Conservation (phyloP, 2,329 filamentous ascomycete genomes). For the Aspergillus sp. region DNA sequence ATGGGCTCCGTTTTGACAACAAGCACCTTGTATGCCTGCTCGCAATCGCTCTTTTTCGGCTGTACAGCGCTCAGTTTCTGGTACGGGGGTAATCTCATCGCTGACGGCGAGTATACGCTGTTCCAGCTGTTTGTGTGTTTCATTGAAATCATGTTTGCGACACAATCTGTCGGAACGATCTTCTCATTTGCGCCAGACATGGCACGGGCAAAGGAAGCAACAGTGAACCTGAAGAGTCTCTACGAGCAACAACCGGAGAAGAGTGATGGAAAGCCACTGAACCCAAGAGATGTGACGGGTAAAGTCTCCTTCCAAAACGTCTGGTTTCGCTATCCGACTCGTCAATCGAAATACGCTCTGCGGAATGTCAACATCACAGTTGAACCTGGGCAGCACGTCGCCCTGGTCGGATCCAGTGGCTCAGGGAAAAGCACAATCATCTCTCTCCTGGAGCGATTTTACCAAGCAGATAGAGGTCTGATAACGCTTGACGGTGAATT, state of each 20-base stretch:
- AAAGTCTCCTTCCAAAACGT: slow-evolving; percentile 88
- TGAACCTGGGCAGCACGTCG: slow-evolving; percentile 57
- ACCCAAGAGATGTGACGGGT: slow-evolving; percentile 36
- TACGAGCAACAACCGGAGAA: too few relatives aligned
- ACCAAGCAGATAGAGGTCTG: slow-evolving; percentile 80
- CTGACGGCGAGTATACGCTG: slow-evolving; percentile 69
- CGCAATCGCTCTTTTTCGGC: slow-evolving; percentile 82
- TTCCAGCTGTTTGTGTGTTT: slow-evolving; percentile 95
- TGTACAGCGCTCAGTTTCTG: slow-evolving; percentile 89
- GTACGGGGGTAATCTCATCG: slow-evolving; percentile 82
- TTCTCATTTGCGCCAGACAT: slow-evolving; percentile 92
- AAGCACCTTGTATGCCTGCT: slow-evolving; percentile 78
- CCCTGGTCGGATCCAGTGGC: slow-evolving; percentile 89
- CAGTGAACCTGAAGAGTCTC: slow-evolving; percentile 36
- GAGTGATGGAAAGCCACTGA: too few relatives aligned
- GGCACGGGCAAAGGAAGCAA: slow-evolving; percentile 87
- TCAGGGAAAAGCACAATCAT: slow-evolving; percentile 96
- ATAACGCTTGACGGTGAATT: slow-evolving; percentile 83
- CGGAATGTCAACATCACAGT: slow-evolving; percentile 71
- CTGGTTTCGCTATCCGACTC: slow-evolving; percentile 90
- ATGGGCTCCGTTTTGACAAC: slow-evolving; percentile 76
- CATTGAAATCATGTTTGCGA: slow-evolving; percentile 83
- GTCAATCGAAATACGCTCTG: slow-evolving; percentile 86
- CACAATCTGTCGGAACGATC: slow-evolving; percentile 86
- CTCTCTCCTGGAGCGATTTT: slow-evolving; percentile 89